These are phyloP conservation scores for Eragrostis tef DNA, from an alignment of 202 grass and related monocot species.

Conservation along the genomic window DNA sequence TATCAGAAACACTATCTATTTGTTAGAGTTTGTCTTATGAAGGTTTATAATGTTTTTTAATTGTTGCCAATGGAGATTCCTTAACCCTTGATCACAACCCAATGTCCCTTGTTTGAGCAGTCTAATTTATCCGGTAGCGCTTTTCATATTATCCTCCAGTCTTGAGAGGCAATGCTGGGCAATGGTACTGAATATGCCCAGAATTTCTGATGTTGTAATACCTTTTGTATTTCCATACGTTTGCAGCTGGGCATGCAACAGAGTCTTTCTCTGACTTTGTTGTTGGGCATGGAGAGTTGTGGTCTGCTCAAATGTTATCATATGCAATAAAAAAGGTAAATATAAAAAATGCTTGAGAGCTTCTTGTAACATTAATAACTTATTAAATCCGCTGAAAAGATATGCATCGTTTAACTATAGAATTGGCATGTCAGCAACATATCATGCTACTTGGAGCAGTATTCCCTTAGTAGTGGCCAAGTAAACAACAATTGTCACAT, in stretches of 20 bases:
- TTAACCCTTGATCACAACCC: background rate
- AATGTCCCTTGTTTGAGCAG: constrained; percentile 10
- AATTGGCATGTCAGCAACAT: background rate
- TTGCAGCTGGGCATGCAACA: constrained; percentile 94
- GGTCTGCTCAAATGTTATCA: constrained; percentile 92
- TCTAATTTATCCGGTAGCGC: constrained; percentile 22
- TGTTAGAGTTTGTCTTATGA: constrained; percentile 12
- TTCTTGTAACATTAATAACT: constrained; percentile 9
- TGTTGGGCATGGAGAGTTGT: constrained; percentile 95
- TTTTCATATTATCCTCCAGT: background rate
- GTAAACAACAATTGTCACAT: background rate
- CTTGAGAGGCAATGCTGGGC: background rate
- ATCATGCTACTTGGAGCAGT: constrained; percentile 14
- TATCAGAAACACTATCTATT: constrained; percentile 12
- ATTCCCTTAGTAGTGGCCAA: background rate
- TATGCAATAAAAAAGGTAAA: constrained; percentile 90
- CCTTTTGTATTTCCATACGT: constrained; percentile 32
- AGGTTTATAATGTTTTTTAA: background rate
- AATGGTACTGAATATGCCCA: background rate
- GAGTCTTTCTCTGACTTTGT: constrained; percentile 99
- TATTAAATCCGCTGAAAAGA: constrained; percentile 9
- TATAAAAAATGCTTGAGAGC: constrained; percentile 29
- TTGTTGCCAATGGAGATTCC: background rate
- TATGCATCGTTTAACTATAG: constrained; percentile 26
- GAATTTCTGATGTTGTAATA: constrained; percentile 30